Conservation (phyloP, 139 green algal genomes). For the Chloropicon primus region DNA sequence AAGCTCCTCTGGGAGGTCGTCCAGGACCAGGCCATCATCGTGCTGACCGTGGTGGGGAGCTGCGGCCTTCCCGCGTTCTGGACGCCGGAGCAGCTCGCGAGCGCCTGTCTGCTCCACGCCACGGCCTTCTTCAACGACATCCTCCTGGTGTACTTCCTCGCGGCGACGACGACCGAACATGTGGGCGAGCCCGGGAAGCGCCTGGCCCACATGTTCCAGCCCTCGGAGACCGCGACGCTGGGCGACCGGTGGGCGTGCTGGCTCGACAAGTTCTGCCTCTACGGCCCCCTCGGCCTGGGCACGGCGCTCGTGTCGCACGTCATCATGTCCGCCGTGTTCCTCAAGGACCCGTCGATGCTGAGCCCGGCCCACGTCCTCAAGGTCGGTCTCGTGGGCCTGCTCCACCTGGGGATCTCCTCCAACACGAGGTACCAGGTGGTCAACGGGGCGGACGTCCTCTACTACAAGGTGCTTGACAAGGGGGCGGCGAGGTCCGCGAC, state of each 20-base stretch:
- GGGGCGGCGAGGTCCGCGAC: neutral
- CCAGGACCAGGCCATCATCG: neutral
- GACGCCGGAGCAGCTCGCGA: neutral
- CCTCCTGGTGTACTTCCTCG: neutral
- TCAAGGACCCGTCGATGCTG: neutral
- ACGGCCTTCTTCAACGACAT: neutral
- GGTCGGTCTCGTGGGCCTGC: neutral
- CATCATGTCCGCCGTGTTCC: neutral
- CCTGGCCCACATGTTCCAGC: neutral
- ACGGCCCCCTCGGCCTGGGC: neutral
- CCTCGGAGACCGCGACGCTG: neutral
- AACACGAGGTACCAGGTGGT: neutral
- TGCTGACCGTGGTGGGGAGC: neutral
- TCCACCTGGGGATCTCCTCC: neutral
- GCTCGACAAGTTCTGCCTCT: neutral
- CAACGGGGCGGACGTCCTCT: neutral
- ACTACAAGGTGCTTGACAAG: neutral
- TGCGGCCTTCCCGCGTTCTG: neutral
- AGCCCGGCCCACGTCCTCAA: neutral
- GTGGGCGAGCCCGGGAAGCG: neutral
- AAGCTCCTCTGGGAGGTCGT: neutral
- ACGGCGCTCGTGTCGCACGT: neutral
- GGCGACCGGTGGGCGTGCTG: neutral
- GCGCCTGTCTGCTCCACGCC: neutral
- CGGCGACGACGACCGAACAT: neutral